Conservation (phyloP, 208 protist species). For the Wallacemonas rigidus region DNA sequence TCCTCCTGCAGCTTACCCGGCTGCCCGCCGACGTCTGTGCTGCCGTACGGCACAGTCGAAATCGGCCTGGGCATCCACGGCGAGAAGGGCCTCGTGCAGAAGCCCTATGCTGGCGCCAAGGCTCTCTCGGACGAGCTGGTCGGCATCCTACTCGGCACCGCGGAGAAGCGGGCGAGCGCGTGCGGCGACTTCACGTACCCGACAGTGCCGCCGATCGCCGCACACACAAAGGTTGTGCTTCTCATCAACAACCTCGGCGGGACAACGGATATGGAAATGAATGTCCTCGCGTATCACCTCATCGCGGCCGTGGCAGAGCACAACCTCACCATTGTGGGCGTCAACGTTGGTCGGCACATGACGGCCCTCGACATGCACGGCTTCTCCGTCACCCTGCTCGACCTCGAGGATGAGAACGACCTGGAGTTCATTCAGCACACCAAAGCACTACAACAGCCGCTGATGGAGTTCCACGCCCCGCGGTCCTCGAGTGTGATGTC, state of each 20-base stretch:
- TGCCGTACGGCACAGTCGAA: constrained; percentile 61
- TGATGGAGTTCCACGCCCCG: constrained; percentile 60
- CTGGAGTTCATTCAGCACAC: constrained; percentile 49
- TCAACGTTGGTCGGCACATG: constrained; percentile 78
- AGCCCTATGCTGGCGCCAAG: constrained; percentile 32
- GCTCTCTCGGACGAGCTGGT: constrained; percentile 39
- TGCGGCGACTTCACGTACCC: not conserved
- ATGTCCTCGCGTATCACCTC: constrained; percentile 34
- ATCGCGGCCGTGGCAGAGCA: constrained; percentile 32
- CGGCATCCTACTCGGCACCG: constrained; percentile 29
- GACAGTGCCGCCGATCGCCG: constrained; percentile 13
- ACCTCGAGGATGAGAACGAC: constrained; percentile 35
- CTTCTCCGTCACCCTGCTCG: constrained; percentile 75
- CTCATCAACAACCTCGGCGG: constrained; percentile 91
- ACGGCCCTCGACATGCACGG: constrained; percentile 90
- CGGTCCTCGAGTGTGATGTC: constrained; percentile 13
- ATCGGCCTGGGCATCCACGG: constrained; percentile 93
- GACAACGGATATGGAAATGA: constrained; percentile 82
- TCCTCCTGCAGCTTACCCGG: constrained; percentile 73
- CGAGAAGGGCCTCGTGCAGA: constrained; percentile 58
- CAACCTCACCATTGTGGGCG: constrained; percentile 43
- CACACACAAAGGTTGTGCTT: constrained; percentile 41
- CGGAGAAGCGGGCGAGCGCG: constrained; percentile 5
- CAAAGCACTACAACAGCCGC: constrained; percentile 34
- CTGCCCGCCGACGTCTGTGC: constrained; percentile 39